These are phyloP conservation scores for Syzygium oleosum DNA, from an alignment of 345 rosid species.

Conservation along the genomic window DNA sequence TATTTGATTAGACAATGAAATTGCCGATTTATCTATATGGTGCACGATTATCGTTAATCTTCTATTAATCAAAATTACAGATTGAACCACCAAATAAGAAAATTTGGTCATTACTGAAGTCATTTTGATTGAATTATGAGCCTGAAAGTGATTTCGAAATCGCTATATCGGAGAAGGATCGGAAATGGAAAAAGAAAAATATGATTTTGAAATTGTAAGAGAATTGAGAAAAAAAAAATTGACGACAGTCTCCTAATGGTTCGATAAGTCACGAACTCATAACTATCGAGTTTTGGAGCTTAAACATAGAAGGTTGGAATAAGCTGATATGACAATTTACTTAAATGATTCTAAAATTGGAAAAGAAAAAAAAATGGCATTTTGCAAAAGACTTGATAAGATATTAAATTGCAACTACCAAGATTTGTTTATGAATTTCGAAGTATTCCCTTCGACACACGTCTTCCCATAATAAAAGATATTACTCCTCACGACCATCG, in stretches of 20 bases:
- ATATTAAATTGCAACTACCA: neutral
- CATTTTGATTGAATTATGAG: neutral
- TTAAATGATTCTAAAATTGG: neutral
- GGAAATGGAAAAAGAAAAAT: neutral
- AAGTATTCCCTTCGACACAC: neutral
- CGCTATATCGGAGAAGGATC: neutral
- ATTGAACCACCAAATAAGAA: fast-evolving
- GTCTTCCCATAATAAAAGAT: neutral
- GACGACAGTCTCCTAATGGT: neutral
- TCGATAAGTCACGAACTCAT: neutral
- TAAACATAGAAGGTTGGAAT: neutral
- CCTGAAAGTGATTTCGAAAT: neutral
- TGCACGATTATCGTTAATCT: fast-evolving
- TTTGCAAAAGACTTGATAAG: neutral
- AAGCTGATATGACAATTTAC: neutral
- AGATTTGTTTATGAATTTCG: neutral
- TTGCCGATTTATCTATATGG: fast-evolving
- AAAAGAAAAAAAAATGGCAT: neutral
- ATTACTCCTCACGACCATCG: neutral
- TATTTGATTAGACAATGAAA: neutral
- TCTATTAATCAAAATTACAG: fast-evolving
- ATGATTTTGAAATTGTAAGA: neutral
- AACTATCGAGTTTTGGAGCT: neutral
- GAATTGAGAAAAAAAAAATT: neutral
- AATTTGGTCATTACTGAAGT: neutral